Conservation (phyloP, 805 yeast species). For the Scheffersomyces stipitis region DNA sequence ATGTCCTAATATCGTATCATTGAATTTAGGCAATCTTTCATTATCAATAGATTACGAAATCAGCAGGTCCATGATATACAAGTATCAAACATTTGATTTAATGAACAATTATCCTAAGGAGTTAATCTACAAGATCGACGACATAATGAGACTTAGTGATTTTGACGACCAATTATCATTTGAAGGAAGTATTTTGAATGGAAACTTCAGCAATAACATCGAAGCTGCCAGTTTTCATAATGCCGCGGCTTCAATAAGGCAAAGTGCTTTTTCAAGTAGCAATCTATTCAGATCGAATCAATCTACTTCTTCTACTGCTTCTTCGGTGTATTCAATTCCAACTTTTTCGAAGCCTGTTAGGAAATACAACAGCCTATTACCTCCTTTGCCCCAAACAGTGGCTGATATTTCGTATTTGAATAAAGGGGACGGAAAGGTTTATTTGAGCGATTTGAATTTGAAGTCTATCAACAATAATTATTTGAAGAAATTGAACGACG, state of each 20-base stretch:
- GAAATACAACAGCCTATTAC: conserved; percentile 39
- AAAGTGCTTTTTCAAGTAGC: background rate
- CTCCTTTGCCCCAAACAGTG: conserved; percentile 33
- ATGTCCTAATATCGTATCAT: conserved; percentile 57
- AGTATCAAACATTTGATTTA: conserved; percentile 39
- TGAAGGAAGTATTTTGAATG: conserved; percentile 3
- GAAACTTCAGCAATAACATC: background rate
- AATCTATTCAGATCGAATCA: conserved; percentile 1
- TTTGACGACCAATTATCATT: conserved; percentile 1
- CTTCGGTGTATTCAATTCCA: conserved; percentile 24
- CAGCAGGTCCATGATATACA: conserved; percentile 30
- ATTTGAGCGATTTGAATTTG: conserved; percentile 40
- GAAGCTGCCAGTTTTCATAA: conserved; percentile 1
- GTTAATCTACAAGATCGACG: conserved; percentile 22
- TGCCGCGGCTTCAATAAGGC: background rate
- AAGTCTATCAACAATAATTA: conserved; percentile 36
- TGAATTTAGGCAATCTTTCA: conserved; percentile 63
- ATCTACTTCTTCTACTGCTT: conserved; percentile 11
- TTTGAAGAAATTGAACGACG: conserved; percentile 30
- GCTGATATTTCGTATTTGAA: conserved; percentile 28
- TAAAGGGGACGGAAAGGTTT: conserved; percentile 27
- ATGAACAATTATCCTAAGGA: conserved; percentile 38
- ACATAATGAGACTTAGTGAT: conserved; percentile 14
- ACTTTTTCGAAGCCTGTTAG: conserved; percentile 28
- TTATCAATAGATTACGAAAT: conserved; percentile 68